Evolutionary conservation across 371 early-diverging fungal species (phyloP).

Genomic region (Mortierella sp.): DNA sequence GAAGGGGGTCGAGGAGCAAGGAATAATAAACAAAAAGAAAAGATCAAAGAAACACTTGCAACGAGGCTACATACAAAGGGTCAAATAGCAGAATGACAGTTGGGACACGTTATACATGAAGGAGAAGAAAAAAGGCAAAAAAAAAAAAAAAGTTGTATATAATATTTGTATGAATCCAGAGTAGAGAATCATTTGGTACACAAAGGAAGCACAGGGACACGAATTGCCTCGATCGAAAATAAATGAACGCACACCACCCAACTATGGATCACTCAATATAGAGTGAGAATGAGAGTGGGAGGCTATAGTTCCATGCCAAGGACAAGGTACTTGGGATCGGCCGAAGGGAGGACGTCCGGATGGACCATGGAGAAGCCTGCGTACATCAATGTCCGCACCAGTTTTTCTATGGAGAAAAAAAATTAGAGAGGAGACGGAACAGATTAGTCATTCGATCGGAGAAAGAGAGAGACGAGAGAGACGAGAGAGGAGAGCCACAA

Average conservation of each 20-base stretch:
- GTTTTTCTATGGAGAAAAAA: slow-evolving; percentile 11
- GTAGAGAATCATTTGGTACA: background rate
- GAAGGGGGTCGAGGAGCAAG: too few species aligned
- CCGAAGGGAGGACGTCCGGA: slow-evolving; percentile 30
- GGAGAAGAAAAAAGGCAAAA: background rate
- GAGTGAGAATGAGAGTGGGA: too few species aligned
- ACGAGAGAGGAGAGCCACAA: background rate
- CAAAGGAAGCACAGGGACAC: background rate
- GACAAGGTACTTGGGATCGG: slow-evolving; percentile 45
- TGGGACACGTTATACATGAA: too few species aligned
- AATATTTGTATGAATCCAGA: background rate
- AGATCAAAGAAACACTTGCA: background rate
- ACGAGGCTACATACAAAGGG: background rate
- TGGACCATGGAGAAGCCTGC: slow-evolving; percentile 45
- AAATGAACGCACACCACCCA: background rate
- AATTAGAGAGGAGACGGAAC: background rate
- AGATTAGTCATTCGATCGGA: background rate
- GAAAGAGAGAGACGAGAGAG: background rate
- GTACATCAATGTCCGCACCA: slow-evolving; percentile 48
- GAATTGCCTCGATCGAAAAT: background rate
- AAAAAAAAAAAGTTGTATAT: background rate
- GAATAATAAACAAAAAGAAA: slow-evolving; percentile 1
- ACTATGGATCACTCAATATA: background rate
- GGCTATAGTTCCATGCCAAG: slow-evolving; percentile 41
- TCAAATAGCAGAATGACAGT: too few species aligned